Evolutionary conservation across 2,329 filamentous ascomycete genomes (phyloP).

Genomic region (Mycosphaerelloides madeirae): DNA sequence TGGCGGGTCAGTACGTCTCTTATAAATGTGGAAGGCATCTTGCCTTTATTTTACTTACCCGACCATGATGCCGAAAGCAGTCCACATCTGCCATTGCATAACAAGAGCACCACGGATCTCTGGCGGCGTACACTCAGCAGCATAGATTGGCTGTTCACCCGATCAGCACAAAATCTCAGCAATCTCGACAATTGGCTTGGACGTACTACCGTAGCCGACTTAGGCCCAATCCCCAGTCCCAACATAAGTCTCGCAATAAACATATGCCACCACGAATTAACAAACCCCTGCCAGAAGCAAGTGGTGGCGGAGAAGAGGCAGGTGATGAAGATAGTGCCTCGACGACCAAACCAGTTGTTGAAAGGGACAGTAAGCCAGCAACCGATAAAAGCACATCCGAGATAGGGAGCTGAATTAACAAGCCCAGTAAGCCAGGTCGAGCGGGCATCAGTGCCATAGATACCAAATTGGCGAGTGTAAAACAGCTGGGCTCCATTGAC

Average conservation of each 20-base stretch:
- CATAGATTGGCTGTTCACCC: no score
- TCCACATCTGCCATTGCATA: constrained; percentile 34
- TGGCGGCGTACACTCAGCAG: constrained; percentile 41
- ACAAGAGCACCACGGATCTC: constrained; percentile 42
- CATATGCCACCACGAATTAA: constrained; percentile 67
- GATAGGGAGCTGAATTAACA: neutral
- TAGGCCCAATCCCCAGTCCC: constrained; percentile 49
- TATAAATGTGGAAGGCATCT: no score
- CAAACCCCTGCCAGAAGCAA: constrained; percentile 57
- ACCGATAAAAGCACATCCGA: constrained; percentile 1
- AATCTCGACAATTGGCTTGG: no score
- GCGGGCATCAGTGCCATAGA: constrained; percentile 1
- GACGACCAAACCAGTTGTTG: constrained; percentile 29
- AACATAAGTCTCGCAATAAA: constrained; percentile 64
- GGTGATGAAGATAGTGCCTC: constrained; percentile 36
- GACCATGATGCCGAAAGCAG: constrained; percentile 59
- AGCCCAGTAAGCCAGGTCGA: constrained; percentile 2
- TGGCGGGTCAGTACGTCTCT: no score
- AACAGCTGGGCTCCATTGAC: constrained; percentile 3
- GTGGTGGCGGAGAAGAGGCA: constrained; percentile 53
- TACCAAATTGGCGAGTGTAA: neutral
- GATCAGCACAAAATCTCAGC: no score
- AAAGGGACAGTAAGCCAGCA: constrained; percentile 51
- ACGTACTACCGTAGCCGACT: constrained; percentile 45
- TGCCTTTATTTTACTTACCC: neutral